Evolutionary conservation across 371 early-diverging fungal genomes (phyloP).

Genomic region (Apophysomyces trapeziformis): DNA sequence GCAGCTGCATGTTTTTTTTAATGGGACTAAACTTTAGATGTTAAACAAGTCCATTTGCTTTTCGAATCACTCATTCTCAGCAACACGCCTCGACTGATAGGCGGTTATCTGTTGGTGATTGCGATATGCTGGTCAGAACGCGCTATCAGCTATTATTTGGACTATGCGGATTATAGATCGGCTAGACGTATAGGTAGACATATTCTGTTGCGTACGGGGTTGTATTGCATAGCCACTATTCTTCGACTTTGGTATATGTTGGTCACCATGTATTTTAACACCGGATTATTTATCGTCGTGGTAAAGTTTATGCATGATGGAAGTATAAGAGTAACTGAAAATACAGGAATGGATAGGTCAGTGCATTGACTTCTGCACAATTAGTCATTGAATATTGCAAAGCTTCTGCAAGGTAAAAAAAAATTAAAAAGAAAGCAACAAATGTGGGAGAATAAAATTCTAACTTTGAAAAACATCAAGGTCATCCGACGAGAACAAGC

Average conservation of each 20-base stretch:
- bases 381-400: slow-evolving; percentile 12
- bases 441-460: background rate
- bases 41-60: slow-evolving; percentile 32
- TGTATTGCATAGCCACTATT: slow-evolving; percentile 34
- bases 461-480: background rate
- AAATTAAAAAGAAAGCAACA: background rate
- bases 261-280: slow-evolving; percentile 46
- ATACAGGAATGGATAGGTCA: slow-evolving; percentile 7
- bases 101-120: slow-evolving; percentile 31
- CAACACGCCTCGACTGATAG: slow-evolving; percentile 17
- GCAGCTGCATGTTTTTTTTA: background rate
- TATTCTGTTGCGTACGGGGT: slow-evolving; percentile 19
- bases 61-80: slow-evolving; percentile 32
- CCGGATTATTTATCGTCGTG: slow-evolving; percentile 34
- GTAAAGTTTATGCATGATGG: slow-evolving; percentile 14
- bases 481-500: background rate
- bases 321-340: too few relatives aligned
- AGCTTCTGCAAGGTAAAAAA: slow-evolving; percentile 3
- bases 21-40: slow-evolving; percentile 19
- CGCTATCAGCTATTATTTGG: slow-evolving; percentile 26
- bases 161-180: slow-evolving; percentile 10
- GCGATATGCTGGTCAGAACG: slow-evolving; percentile 39
- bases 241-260: slow-evolving; percentile 45
- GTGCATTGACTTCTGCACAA: slow-evolving; percentile 12
- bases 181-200: background rate